Percentiles rank a stretch among this genome's conserved stretches.
Evolutionary conservation across 2,329 filamentous ascomycete genomes (phyloP).

Genomic region (Penicillium freii): DNA sequence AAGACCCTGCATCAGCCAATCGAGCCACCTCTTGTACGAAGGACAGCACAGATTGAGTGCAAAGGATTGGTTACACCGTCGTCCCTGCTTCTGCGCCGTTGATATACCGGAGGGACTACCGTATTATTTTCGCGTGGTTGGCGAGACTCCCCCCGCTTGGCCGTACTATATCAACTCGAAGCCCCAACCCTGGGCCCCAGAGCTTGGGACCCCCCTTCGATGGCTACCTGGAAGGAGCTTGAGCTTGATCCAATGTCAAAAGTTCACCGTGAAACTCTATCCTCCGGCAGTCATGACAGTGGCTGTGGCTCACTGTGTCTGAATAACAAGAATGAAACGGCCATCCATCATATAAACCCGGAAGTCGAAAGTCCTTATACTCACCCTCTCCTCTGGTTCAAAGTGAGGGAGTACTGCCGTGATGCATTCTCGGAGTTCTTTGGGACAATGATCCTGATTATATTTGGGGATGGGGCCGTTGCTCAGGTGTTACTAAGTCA

Average conservation of each 20-base stretch:
- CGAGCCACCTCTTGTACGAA: constrained; percentile 1
- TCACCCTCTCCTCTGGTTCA: constrained; percentile 50
- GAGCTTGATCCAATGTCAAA: constrained; percentile 17
- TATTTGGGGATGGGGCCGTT: constrained; percentile 70
- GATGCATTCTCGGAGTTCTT: constrained; percentile 67
- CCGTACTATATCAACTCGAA: constrained; percentile 10
- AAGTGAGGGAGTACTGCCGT: constrained; percentile 51
- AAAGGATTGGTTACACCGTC: constrained; percentile 18
- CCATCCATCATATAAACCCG: constrained; percentile 16
- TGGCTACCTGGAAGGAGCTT: constrained; percentile 11
- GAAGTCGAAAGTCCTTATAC: constrained; percentile 5
- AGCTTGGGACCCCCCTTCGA: background rate
- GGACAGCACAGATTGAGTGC: background rate
- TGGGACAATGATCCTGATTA: constrained; percentile 64
- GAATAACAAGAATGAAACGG: constrained; percentile 17
- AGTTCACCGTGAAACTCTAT: constrained; percentile 15
- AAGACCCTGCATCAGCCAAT: constrained; percentile 17
- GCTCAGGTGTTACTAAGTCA: constrained; percentile 64
- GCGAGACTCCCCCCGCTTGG: background rate
- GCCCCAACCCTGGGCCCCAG: background rate
- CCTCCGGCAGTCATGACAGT: constrained; percentile 15
- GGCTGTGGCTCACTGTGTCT: constrained; percentile 20
- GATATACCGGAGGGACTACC: constrained; percentile 16
- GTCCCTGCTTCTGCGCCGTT: constrained; percentile 5
- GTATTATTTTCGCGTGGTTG: background rate